Percentiles rank a stretch among this genome's conserved stretches.
These are phyloP conservation scores for Tricholoma bakamatsutake DNA, from an alignment of 768 basidiomycete genomes.

Conservation along the genomic window DNA sequence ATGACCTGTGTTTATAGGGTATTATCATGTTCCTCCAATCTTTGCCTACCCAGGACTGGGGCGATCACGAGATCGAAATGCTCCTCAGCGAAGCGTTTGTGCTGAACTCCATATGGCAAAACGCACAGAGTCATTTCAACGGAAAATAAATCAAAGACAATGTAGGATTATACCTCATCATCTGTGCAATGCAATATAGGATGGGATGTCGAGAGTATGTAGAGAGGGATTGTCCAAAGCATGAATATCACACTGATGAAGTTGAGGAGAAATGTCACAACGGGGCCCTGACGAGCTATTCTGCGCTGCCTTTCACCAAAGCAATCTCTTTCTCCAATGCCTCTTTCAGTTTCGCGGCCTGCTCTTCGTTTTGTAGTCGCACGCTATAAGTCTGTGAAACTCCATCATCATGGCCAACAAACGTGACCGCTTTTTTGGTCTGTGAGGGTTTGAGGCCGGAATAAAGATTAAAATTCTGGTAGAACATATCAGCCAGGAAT, in stretches of 20 bases:
- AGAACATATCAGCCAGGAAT: conserved; percentile 4
- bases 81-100: conserved; percentile 95
- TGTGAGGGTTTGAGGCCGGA: conserved; percentile 47
- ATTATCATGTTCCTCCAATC: conserved; percentile 99
- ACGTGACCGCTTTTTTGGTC: conserved; percentile 49
- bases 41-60: conserved; percentile 89
- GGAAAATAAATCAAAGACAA: conserved; percentile 34
- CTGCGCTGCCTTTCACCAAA: conserved; percentile 36
- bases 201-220: not conserved
- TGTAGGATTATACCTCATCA: conserved; percentile 3
- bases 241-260: not conserved
- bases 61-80: conserved; percentile 93
- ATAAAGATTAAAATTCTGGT: conserved; percentile 71
- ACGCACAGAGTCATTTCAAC: conserved; percentile 82
- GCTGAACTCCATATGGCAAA: conserved; percentile 88
- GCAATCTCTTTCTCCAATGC: conserved; percentile 60
- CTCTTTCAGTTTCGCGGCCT: conserved; percentile 50
- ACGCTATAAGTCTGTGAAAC: conserved; percentile 56
- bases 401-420: conserved; percentile 65
- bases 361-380: conserved; percentile 52
- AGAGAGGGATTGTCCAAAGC: not conserved
- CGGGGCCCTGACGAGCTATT: conserved; percentile 4
- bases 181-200: not conserved
- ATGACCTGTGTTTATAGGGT: conserved; percentile 45
- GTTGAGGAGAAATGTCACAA: not conserved